Percentiles rank a stretch among this genome's conserved stretches.
Conservation (phyloP, 1,284 basidiomycete species). For the Naganishia albida region DNA sequence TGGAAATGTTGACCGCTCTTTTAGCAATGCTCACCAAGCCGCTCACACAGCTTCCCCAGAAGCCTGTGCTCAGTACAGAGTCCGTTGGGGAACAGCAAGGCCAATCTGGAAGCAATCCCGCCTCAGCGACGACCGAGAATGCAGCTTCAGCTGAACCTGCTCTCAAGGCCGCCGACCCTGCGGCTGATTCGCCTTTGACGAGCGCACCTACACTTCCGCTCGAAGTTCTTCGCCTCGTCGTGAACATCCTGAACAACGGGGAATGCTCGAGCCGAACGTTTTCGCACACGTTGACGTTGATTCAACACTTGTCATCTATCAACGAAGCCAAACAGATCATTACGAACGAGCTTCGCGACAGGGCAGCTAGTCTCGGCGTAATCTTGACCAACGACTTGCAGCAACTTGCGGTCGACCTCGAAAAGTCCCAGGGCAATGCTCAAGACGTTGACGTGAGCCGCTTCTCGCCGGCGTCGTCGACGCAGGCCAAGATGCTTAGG, state of each 20-base stretch:
- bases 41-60: constrained; percentile 54
- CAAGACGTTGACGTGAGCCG: constrained; percentile 65
- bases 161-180: constrained; percentile 1
- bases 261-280: constrained; percentile 95
- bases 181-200: constrained; percentile 51
- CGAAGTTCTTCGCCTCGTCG: constrained; percentile 76
- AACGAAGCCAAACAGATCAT: constrained; percentile 83
- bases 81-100: neutral
- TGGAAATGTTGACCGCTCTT: constrained; percentile 84
- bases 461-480: constrained; percentile 87
- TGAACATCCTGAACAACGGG: constrained; percentile 89
- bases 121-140: constrained; percentile 7
- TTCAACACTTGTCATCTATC: constrained; percentile 83
- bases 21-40: constrained; percentile 84
- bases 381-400: constrained; percentile 72
- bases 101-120: neutral
- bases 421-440: constrained; percentile 63
- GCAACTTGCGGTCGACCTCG: constrained; percentile 67
- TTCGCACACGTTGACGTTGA: constrained; percentile 81
- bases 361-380: constrained; percentile 82
- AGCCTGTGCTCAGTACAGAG: neutral
- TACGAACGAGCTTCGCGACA: constrained; percentile 76
- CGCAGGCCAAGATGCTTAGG: constrained; percentile 87
- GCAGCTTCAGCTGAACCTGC: constrained; percentile 11
- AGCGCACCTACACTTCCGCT: constrained; percentile 72